Conservation (phyloP, 768 basidiomycete species). For the Pulveroboletus ravenelii region DNA sequence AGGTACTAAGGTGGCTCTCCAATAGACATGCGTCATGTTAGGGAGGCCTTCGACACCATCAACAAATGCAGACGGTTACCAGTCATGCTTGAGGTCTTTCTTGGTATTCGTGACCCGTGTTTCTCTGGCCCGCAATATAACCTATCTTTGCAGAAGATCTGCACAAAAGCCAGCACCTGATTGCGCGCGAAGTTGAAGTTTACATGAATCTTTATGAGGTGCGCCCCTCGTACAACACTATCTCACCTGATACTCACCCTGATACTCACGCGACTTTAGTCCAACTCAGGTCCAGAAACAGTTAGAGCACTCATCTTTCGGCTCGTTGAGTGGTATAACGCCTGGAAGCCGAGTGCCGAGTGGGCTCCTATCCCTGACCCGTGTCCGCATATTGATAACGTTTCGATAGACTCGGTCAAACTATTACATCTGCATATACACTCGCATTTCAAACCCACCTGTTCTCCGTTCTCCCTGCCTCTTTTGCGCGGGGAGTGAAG, state of each 20-base stretch:
- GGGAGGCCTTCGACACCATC: conserved; percentile 54
- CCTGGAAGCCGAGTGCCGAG: conserved; percentile 71
- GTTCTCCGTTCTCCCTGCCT: conserved; percentile 64
- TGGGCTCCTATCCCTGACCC: conserved; percentile 29
- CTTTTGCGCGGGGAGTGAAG: conserved; percentile 67
- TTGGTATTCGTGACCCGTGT: conserved; percentile 40
- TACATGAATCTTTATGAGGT: conserved; percentile 66
- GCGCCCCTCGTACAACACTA: conserved; percentile 3
- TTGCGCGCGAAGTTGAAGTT: conserved; percentile 54
- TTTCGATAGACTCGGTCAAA: conserved; percentile 51
- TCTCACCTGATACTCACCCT: neutral
- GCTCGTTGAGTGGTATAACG: conserved; percentile 65
- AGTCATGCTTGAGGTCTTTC: conserved; percentile 63
- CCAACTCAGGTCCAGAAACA: conserved; percentile 41
- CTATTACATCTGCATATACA: conserved; percentile 57
- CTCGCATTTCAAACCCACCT: conserved; percentile 70
- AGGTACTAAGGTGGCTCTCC: neutral
- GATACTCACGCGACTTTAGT: conserved; percentile 30
- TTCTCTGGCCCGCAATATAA: neutral
- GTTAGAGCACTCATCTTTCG: conserved; percentile 54
- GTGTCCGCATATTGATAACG: neutral
- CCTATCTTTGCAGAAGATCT: conserved; percentile 48
- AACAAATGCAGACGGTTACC: conserved; percentile 57
- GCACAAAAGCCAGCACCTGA: conserved; percentile 51
- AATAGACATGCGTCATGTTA: conserved; percentile 46